Evolutionary conservation across 2,329 filamentous ascomycete species (phyloP).

Genomic region (Botrytis galanthina): DNA sequence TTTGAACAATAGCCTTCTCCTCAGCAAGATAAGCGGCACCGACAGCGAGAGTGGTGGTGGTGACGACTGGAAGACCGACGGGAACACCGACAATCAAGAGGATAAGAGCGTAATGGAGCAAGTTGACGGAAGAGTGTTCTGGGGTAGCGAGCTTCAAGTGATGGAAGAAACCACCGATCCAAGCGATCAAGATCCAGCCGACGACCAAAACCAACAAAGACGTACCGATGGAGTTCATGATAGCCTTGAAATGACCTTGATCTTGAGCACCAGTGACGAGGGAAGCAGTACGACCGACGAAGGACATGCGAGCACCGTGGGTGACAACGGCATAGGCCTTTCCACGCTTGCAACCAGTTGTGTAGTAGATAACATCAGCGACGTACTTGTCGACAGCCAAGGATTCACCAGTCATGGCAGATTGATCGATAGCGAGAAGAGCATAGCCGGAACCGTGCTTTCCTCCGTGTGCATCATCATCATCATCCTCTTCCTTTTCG

Average conservation of each 20-base stretch:
- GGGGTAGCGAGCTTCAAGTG: constrained; percentile 61
- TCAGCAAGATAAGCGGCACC: constrained; percentile 74
- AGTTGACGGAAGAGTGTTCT: constrained; percentile 56
- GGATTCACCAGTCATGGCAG: constrained; percentile 78
- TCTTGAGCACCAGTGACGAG: constrained; percentile 74
- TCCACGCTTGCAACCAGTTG: constrained; percentile 77
- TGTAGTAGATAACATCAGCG: constrained; percentile 74
- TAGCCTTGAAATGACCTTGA: constrained; percentile 76
- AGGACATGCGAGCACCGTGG: constrained; percentile 67
- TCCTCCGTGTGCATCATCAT: constrained; percentile 52
- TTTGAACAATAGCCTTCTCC: constrained; percentile 77
- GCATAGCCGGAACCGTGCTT: constrained; percentile 58
- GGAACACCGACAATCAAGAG: constrained; percentile 76
- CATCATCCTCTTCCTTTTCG: constrained; percentile 54
- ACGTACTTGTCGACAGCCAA: constrained; percentile 78
- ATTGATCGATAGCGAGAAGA: constrained; percentile 72
- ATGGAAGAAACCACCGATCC: constrained; percentile 79
- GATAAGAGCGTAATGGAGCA: constrained; percentile 67
- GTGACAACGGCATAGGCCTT: constrained; percentile 70
- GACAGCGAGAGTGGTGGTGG: constrained; percentile 73
- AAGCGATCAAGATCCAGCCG: constrained; percentile 71
- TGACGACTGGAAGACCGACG: constrained; percentile 76
- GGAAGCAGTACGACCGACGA: constrained; percentile 73
- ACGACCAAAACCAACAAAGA: constrained; percentile 72
- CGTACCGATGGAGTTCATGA: constrained; percentile 80